These are phyloP conservation scores for Casaregolazyma lundiana DNA, from an alignment of 1,139 yeast genomes.

Conservation along the genomic window DNA sequence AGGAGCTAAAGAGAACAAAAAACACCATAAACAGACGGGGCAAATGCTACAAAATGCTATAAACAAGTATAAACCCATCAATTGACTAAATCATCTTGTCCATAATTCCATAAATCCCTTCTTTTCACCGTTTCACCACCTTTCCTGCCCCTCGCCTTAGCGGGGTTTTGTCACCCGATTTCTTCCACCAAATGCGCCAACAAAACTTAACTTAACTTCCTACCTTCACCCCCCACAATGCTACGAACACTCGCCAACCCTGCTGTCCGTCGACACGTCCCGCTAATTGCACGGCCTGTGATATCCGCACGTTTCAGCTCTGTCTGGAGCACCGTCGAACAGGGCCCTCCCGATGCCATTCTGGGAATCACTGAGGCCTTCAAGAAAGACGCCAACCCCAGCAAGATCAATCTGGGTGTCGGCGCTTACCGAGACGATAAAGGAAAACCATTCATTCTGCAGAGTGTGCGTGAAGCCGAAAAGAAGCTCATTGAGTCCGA, in stretches of 20 bases:
- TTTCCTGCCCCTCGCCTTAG: not conserved
- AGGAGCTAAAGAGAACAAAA: not conserved
- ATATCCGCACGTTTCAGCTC: constrained; percentile 24
- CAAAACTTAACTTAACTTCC: not conserved
- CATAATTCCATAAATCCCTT: not conserved
- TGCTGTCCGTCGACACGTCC: not conserved
- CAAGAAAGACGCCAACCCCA: constrained; percentile 38
- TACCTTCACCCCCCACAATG: constrained; percentile 5
- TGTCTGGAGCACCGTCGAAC: constrained; percentile 40
- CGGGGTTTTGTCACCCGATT: not conserved
- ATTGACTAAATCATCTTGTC: not conserved
- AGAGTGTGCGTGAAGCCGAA: constrained; percentile 68
- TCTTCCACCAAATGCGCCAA: not conserved
- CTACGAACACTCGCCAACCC: constrained; percentile 4
- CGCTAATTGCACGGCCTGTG: constrained; percentile 1
- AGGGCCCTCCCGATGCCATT: constrained; percentile 66
- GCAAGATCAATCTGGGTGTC: constrained; percentile 86
- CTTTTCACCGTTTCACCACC: not conserved
- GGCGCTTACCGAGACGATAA: constrained; percentile 93
- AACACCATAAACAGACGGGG: not conserved
- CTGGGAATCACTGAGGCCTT: constrained; percentile 61
- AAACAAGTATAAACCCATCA: not conserved
- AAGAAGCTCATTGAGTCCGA: constrained; percentile 30
- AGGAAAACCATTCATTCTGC: constrained; percentile 93
- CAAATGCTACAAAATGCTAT: not conserved